phyloP scores from a whole-genome alignment of 768 basidiomycete genomes.

The Lyophyllum shimeji region DNA sequence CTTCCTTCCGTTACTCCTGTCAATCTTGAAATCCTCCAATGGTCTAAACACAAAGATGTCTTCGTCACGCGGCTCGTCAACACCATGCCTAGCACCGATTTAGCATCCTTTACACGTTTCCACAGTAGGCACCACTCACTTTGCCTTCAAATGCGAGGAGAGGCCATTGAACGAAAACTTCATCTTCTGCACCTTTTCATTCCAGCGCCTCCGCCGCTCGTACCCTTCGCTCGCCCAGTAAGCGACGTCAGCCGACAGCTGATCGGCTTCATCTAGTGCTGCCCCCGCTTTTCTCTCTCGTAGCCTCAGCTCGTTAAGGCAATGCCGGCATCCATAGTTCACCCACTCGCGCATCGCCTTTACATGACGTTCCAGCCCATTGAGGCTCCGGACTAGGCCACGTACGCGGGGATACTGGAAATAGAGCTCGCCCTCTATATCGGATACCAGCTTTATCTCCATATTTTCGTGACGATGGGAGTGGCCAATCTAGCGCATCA shows the following conservation, averaged over 20 bases:
- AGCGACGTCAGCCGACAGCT: background rate
- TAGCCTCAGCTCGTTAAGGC: slow-evolving; percentile 18
- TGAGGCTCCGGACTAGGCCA: slow-evolving; percentile 12
- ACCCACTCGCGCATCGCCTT: slow-evolving; percentile 30
- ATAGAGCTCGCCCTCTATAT: slow-evolving; percentile 16
- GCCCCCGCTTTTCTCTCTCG: background rate
- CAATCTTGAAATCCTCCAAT: background rate
- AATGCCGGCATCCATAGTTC: slow-evolving; percentile 57
- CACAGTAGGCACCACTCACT: slow-evolving; percentile 36
- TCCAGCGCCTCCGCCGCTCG: background rate
- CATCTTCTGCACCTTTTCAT: slow-evolving; percentile 2
- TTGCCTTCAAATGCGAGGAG: slow-evolving; percentile 60
- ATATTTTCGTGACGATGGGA: slow-evolving; percentile 61
- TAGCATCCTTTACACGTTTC: slow-evolving; percentile 1
- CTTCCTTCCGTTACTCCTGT: too few relatives aligned
- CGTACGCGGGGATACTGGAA: slow-evolving; percentile 18
- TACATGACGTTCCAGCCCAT: slow-evolving; percentile 17
- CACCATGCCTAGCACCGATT: slow-evolving; percentile 43
- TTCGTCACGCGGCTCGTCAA: slow-evolving; percentile 49
- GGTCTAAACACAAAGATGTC: slow-evolving; percentile 38
- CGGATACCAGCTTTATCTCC: slow-evolving; percentile 34
- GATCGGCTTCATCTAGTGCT: background rate
- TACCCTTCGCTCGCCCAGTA: background rate
- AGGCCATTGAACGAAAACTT: slow-evolving; percentile 54
- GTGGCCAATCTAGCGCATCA: slow-evolving; percentile 53